These are phyloP conservation scores for Cladobotryum protrusum DNA, from an alignment of 2,329 filamentous ascomycete species.

Conservation along the genomic window DNA sequence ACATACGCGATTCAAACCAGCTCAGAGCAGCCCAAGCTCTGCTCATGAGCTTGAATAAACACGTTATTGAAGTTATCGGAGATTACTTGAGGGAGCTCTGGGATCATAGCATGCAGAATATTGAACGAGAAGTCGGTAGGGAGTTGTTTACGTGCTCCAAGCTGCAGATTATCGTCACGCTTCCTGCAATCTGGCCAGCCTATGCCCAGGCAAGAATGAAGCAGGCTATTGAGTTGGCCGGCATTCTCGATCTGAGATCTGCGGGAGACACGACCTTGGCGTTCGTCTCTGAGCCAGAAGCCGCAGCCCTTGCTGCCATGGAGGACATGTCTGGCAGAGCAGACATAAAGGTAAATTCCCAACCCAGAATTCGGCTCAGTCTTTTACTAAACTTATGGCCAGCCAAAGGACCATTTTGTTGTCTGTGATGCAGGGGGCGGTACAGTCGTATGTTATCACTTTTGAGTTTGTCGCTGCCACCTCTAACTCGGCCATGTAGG, in stretches of 20 bases:
- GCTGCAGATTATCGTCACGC: conserved; percentile 34
- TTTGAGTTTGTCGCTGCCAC: background rate
- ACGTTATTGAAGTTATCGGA: conserved; percentile 23
- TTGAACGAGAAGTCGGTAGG: conserved; percentile 20
- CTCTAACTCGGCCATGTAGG: conserved; percentile 20
- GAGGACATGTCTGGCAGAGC: conserved; percentile 20
- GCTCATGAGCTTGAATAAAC: conserved; percentile 10
- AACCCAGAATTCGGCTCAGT: background rate
- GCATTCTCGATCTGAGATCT: conserved; percentile 25
- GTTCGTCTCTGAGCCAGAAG: conserved; percentile 40
- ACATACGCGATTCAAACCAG: conserved; percentile 18
- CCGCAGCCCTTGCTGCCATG: conserved; percentile 35
- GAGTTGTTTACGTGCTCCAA: conserved; percentile 16
- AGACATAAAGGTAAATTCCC: conserved; percentile 14
- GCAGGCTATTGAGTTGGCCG: conserved; percentile 27
- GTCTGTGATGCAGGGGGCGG: conserved; percentile 34
- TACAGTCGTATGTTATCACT: conserved; percentile 22
- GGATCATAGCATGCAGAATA: conserved; percentile 21
- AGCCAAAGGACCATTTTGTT: conserved; percentile 21
- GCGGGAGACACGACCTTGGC: conserved; percentile 25
- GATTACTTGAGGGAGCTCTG: conserved; percentile 30
- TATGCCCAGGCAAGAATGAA: conserved; percentile 33
- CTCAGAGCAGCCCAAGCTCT: conserved; percentile 11
- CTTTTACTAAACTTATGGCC: background rate
- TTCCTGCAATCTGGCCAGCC: conserved; percentile 41